Percentiles rank a stretch among this genome's conserved stretches.
Evolutionary conservation across 2,329 filamentous ascomycete species (phyloP).

Genomic region (Stemphylium vesicarium): DNA sequence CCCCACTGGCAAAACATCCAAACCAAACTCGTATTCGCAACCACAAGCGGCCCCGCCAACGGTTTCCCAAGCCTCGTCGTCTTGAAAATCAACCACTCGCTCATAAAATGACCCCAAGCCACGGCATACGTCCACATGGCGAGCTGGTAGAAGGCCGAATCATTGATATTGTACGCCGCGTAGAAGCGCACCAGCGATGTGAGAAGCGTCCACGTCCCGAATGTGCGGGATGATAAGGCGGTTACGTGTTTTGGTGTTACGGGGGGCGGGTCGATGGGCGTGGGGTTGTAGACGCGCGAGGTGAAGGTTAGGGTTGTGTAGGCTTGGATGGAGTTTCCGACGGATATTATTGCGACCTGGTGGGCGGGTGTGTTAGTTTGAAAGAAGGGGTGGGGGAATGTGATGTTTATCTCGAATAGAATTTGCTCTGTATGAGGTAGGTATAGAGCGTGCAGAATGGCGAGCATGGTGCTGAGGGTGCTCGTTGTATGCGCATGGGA

Average conservation of each 20-base stretch:
- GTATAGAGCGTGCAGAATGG: not conserved
- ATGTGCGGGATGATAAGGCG: slow-evolving; percentile 77
- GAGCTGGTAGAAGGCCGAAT: slow-evolving; percentile 77
- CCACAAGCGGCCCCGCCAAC: slow-evolving; percentile 64
- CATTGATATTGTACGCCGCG: slow-evolving; percentile 79
- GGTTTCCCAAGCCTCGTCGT: slow-evolving; percentile 70
- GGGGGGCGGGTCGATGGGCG: slow-evolving; percentile 48
- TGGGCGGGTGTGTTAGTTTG: no score
- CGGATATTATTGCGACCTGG: slow-evolving; percentile 80
- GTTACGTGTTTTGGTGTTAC: slow-evolving; percentile 63
- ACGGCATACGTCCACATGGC: slow-evolving; percentile 82
- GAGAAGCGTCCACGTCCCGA: slow-evolving; percentile 87
- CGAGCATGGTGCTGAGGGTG: no score
- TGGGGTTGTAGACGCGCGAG: slow-evolving; percentile 82
- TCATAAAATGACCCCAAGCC: slow-evolving; percentile 65
- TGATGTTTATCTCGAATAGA: not conserved
- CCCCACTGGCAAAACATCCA: slow-evolving; percentile 74
- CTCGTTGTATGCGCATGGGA: no score
- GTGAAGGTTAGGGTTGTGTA: slow-evolving; percentile 82
- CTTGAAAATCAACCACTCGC: slow-evolving; percentile 80
- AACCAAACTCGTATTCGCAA: slow-evolving; percentile 60
- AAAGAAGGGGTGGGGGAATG: not conserved
- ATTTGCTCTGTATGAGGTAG: slow-evolving; percentile 4
- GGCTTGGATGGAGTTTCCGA: slow-evolving; percentile 85
- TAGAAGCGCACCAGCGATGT: slow-evolving; percentile 79